phyloP scores from a whole-genome alignment of 2,329 filamentous ascomycete genomes.

The Venturia asperata region DNA sequence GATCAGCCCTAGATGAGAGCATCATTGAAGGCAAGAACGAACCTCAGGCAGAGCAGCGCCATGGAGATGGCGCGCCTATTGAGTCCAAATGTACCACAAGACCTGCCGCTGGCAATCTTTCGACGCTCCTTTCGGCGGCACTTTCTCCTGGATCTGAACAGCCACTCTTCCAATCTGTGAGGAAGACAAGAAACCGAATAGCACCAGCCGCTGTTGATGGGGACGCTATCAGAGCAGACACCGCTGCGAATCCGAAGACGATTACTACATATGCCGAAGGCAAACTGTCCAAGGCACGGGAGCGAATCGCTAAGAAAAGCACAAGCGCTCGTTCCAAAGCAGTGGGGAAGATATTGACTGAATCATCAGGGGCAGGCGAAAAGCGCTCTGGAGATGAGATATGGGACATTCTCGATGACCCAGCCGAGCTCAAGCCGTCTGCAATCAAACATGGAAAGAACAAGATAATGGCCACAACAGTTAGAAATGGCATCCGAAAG shows the following conservation, averaged over 20 bases:
- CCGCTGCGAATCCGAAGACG: neutral
- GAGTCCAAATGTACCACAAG: neutral
- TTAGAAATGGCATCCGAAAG: neutral
- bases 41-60: neutral
- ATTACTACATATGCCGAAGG: neutral
- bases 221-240: neutral
- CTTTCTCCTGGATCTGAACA: slow-evolving; percentile 1
- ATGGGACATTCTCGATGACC: neutral
- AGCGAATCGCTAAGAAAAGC: neutral
- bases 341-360: neutral
- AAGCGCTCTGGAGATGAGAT: neutral
- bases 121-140: slow-evolving; percentile 1
- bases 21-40: neutral
- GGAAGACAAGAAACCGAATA: neutral
- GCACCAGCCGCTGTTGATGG: neutral
- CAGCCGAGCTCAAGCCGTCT: neutral
- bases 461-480: neutral
- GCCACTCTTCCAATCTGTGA: slow-evolving; percentile 1
- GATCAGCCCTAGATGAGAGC: neutral
- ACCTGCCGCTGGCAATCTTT: neutral
- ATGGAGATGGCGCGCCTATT: neutral
- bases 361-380: neutral
- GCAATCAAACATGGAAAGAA: neutral
- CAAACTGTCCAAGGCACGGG: neutral
- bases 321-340: neutral